Conservation (phyloP, 768 basidiomycete genomes). For the Royoungia palumana region DNA sequence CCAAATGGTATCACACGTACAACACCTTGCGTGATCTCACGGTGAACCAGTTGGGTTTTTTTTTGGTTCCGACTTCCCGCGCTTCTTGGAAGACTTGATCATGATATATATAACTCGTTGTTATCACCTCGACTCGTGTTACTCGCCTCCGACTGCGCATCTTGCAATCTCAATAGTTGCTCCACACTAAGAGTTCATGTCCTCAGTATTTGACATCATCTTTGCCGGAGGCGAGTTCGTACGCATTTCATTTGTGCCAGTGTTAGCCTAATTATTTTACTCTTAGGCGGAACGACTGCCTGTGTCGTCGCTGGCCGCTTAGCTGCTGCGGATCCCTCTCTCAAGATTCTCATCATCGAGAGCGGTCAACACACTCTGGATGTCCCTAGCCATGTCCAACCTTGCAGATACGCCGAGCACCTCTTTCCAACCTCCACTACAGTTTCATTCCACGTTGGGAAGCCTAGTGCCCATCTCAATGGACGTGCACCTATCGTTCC, state of each 20-base stretch:
- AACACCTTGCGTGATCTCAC: no score
- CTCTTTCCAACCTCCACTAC: slow-evolving; percentile 38
- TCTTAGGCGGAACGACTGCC: slow-evolving; percentile 45
- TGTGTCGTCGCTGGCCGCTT: slow-evolving; percentile 54
- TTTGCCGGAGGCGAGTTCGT: slow-evolving; percentile 49
- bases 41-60: no score
- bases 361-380: slow-evolving; percentile 51
- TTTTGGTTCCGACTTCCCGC: no score
- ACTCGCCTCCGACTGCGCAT: background rate
- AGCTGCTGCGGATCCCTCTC: slow-evolving; percentile 46
- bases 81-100: no score
- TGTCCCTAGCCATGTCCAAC: slow-evolving; percentile 47
- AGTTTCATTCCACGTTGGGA: slow-evolving; percentile 39
- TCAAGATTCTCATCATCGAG: slow-evolving; percentile 62
- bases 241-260: background rate
- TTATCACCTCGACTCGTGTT: no score
- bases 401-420: slow-evolving; percentile 47
- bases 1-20: no score
- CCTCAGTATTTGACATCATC: slow-evolving; percentile 44
- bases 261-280: background rate
- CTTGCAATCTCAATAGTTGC: no score
- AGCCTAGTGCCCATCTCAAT: slow-evolving; percentile 41
- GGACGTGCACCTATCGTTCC: slow-evolving; percentile 46
- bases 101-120: no score
- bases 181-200: background rate